phyloP scores from a whole-genome alignment of 1,284 basidiomycete genomes.

The Trichosporon sp. region DNA sequence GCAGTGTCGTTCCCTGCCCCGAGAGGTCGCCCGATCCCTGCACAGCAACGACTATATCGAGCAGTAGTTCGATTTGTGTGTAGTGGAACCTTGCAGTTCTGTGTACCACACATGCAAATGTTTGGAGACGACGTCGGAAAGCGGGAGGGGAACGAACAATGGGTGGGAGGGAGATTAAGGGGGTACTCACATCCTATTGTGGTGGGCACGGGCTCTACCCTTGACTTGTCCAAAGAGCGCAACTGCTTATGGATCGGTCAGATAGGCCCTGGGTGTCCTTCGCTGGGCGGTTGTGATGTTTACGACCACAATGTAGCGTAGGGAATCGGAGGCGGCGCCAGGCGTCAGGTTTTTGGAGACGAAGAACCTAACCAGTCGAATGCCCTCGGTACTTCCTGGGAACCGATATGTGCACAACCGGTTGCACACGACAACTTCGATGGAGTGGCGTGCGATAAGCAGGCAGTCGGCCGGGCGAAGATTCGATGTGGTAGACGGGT shows the following conservation, averaged over 20 bases:
- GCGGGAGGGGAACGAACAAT: background rate
- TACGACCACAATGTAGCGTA: background rate
- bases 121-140: background rate
- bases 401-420: background rate
- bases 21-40: background rate
- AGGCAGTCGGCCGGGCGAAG: background rate
- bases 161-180: background rate
- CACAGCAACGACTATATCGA: background rate
- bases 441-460: background rate
- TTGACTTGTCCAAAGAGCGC: constrained; percentile 13
- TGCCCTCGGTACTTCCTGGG: background rate
- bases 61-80: background rate
- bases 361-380: background rate
- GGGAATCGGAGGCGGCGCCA: background rate
- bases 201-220: constrained; percentile 17
- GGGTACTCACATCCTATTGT: constrained; percentile 13
- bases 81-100: background rate
- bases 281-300: background rate
- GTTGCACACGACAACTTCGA: background rate
- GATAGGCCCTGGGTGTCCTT: constrained; percentile 10
- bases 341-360: background rate
- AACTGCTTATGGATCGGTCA: constrained; percentile 6
- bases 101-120: background rate
- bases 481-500: background rate
- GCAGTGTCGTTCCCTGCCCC: background rate